Evolutionary conservation across 2,329 filamentous ascomycete genomes (phyloP), one percentile per base, ranked within the genome.

Genomic region (Hypomyces rosellus): DNA sequence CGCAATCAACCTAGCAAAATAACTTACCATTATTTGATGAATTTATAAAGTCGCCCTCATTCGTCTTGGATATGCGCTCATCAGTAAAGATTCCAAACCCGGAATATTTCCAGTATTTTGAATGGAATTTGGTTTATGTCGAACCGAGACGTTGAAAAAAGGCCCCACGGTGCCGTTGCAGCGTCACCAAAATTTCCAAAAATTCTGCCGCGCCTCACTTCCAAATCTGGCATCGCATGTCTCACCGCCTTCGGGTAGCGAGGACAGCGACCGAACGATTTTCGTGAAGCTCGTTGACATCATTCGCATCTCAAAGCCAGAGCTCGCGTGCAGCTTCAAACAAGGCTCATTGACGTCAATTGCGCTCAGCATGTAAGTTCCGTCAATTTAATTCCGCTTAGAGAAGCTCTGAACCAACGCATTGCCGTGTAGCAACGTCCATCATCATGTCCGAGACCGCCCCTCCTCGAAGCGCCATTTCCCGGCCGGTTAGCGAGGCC

Each of bases 401-500:
- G 38, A 41, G 5, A 41, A 20, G 16, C 7, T 18, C 5, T 16
- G 38, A 40, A 40, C 11, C 6, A 5, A 30, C 51, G 5, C 15
- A 8, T 30, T 8, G 25, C 9, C 9, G 25, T 15, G 30, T 7
- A 51, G 45, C 16, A 53, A 51, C 48, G 51, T 51, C 45, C 37
- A 43, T 20, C 65, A 73, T 61, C 64, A 82, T 82, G 80, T 69
- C 79, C 61, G 76, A 80, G 63, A 74, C 74, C 77, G 60, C 64
- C 53, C 56, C 61, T 56, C 62, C 63, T 67, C 78, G 83, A 62
- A 77, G 80, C 69, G 78, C 82, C 57, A 79, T 87, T 68, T 80
- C 86, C 70, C 83, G 89, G 72, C 92, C 93, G 57, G 87, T 96
- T 74, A 97, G 92, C 79, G 93, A 99, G 79, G 89, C 92, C 66